These are phyloP conservation scores for Sonneratia caseolaris DNA, from an alignment of 345 rosid genomes.

Conservation along the genomic window DNA sequence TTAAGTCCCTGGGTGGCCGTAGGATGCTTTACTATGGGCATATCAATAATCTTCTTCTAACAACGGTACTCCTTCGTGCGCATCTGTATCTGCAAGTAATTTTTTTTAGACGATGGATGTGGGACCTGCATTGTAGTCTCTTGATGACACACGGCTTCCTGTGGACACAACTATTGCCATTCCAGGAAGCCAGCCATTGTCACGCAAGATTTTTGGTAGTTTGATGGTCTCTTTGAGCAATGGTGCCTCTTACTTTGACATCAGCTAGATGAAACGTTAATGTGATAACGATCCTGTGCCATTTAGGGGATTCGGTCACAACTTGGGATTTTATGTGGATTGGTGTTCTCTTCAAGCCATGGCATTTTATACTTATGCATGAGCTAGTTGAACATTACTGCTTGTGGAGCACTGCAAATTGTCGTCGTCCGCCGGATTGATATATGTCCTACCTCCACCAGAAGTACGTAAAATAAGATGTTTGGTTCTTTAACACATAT, in stretches of 20 bases:
- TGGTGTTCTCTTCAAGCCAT: too few relatives aligned
- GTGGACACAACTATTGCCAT: not conserved
- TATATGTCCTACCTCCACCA: not conserved
- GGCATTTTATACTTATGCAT: too few relatives aligned
- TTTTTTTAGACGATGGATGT: not conserved
- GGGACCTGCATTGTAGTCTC: not conserved
- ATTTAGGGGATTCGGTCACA: too few relatives aligned
- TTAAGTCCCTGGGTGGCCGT: slow-evolving; percentile 90
- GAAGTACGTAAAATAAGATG: too few relatives aligned
- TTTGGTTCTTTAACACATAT: too few relatives aligned
- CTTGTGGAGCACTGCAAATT: too few relatives aligned
- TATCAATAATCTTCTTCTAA: slow-evolving; percentile 81
- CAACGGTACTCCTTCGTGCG: not conserved
- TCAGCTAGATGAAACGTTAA: not conserved
- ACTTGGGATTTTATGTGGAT: too few relatives aligned
- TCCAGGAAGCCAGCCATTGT: not conserved
- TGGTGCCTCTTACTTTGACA: too few relatives aligned
- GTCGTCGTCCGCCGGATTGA: too few relatives aligned
- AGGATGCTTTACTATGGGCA: slow-evolving; percentile 92
- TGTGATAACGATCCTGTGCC: too few relatives aligned
- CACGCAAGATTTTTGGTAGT: not conserved
- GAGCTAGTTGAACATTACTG: too few relatives aligned
- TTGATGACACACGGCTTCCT: not conserved
- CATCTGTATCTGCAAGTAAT: not conserved
- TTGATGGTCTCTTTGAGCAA: not conserved